These are phyloP conservation scores for Carex littledalei DNA, from an alignment of 176 grass and related monocot species.

Conservation along the genomic window DNA sequence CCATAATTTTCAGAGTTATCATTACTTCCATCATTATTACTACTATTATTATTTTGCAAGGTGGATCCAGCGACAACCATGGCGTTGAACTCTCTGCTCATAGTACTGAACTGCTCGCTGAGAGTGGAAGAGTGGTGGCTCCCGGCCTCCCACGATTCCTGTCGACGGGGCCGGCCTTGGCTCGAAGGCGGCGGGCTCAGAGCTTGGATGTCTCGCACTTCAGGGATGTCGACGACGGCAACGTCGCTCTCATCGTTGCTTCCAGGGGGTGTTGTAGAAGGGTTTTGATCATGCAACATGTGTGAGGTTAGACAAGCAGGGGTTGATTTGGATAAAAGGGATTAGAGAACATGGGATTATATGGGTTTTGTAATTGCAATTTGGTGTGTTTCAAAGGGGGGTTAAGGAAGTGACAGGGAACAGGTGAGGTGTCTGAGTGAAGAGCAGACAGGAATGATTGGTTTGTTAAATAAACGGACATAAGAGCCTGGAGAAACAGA, in stretches of 20 bases:
- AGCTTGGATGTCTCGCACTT: constrained; percentile 56
- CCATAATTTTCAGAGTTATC: not conserved
- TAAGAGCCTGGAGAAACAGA: not conserved
- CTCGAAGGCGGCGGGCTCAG: constrained; percentile 8
- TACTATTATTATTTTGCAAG: not conserved
- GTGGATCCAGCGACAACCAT: constrained; percentile 59
- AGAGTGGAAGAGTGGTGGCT: constrained; percentile 31
- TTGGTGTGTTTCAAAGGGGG: not conserved
- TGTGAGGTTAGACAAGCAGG: not conserved
- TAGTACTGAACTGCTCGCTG: constrained; percentile 43
- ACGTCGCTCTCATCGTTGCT: constrained; percentile 28
- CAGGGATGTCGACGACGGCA: constrained; percentile 2
- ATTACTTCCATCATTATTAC: not conserved
- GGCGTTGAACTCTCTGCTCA: constrained; percentile 65
- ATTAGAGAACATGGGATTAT: constrained; percentile 2
- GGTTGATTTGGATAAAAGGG: not conserved
- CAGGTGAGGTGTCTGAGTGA: not conserved
- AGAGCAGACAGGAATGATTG: not conserved
- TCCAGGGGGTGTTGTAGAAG: not conserved
- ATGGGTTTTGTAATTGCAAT: constrained; percentile 13
- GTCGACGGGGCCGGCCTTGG: constrained; percentile 21
- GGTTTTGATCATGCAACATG: constrained; percentile 43
- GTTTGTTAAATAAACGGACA: not conserved
- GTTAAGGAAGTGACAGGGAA: constrained; percentile 1
- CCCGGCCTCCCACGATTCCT: constrained; percentile 40